Conservation (phyloP, 768 basidiomycete genomes). For the Amanita subjunquillea region DNA sequence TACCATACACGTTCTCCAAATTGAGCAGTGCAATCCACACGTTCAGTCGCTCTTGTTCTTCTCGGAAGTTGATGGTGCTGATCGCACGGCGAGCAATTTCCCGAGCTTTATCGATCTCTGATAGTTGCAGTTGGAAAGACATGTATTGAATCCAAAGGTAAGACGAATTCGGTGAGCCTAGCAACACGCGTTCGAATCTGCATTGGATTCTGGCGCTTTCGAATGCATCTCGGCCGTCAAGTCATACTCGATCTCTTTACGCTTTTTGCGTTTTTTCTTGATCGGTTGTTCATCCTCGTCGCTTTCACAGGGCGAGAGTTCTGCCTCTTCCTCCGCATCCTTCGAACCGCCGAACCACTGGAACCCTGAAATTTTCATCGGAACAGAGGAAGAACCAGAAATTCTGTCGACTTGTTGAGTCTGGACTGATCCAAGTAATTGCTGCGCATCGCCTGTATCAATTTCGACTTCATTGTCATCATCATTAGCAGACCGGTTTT, state of each 20-base stretch:
- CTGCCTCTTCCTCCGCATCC: conserved; percentile 28
- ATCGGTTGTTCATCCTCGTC: conserved; percentile 32
- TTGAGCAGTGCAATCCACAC: conserved; percentile 97
- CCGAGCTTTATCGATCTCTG: conserved; percentile 91
- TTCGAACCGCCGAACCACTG: conserved; percentile 49
- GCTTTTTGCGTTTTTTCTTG: conserved; percentile 59
- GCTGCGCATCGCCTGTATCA: conserved; percentile 2
- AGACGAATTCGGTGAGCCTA: conserved; percentile 94
- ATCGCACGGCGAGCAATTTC: conserved; percentile 80
- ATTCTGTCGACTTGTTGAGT: conserved; percentile 8
- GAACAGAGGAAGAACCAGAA: conserved; percentile 30
- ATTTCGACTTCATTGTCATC: conserved; percentile 1
- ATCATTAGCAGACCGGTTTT: conserved; percentile 2
- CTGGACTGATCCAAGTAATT: conserved; percentile 7
- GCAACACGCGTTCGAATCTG: conserved; percentile 91
- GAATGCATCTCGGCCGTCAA: conserved; percentile 83
- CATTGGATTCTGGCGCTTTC: conserved; percentile 79
- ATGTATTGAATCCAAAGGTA: conserved; percentile 99
- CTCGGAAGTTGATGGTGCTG: conserved; percentile 84
- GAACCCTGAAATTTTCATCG: conserved; percentile 45
- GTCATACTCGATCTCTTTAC: conserved; percentile 68
- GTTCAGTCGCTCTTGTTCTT: conserved; percentile 93
- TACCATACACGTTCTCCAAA: conserved; percentile 88
- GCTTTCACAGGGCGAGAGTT: conserved; percentile 34
- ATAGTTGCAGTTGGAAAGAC: conserved; percentile 96